Evolutionary conservation across 768 basidiomycete genomes (phyloP).

Genomic region (Mycena epipterygia): DNA sequence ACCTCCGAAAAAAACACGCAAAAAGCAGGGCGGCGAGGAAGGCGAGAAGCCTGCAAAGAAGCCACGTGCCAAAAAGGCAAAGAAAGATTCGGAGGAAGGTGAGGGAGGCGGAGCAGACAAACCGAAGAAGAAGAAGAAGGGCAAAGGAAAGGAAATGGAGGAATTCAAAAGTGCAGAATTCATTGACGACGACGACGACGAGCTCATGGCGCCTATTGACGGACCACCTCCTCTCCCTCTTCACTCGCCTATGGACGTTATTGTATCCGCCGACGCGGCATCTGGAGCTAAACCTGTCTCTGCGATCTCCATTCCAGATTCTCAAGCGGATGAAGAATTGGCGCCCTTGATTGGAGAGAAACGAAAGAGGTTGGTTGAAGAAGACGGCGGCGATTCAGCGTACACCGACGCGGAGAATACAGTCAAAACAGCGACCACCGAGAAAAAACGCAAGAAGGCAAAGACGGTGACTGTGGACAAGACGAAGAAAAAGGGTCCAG

Average conservation of each 20-base stretch:
- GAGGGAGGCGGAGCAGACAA: slow-evolving; percentile 10
- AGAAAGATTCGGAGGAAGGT: slow-evolving; percentile 39
- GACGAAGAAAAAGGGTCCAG: slow-evolving; percentile 23
- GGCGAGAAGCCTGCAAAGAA: slow-evolving; percentile 36
- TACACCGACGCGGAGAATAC: slow-evolving; percentile 20
- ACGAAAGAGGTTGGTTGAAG: slow-evolving; percentile 43
- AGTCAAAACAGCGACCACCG: slow-evolving; percentile 6
- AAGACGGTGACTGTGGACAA: slow-evolving; percentile 16
- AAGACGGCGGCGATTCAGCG: slow-evolving; percentile 33
- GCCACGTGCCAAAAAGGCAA: slow-evolving; percentile 41
- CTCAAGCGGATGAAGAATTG: slow-evolving; percentile 42
- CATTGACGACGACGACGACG: slow-evolving; percentile 50
- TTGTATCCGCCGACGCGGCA: slow-evolving; percentile 10
- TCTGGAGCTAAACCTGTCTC: slow-evolving; percentile 33
- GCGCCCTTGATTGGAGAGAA: slow-evolving; percentile 39
- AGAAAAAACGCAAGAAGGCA: slow-evolving; percentile 38
- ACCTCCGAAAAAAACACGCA: slow-evolving; percentile 45
- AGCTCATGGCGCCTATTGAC: background rate
- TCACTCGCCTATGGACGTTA: slow-evolving; percentile 22
- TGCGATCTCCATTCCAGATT: slow-evolving; percentile 43
- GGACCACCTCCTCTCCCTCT: slow-evolving; percentile 23
- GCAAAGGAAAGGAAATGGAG: slow-evolving; percentile 48
- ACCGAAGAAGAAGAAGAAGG: slow-evolving; percentile 47
- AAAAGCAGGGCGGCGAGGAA: slow-evolving; percentile 44
- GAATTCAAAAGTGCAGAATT: slow-evolving; percentile 61